Evolutionary conservation across 768 basidiomycete genomes (phyloP), one percentile per base, ranked within the genome.

Genomic region (Kwoniella pini): DNA sequence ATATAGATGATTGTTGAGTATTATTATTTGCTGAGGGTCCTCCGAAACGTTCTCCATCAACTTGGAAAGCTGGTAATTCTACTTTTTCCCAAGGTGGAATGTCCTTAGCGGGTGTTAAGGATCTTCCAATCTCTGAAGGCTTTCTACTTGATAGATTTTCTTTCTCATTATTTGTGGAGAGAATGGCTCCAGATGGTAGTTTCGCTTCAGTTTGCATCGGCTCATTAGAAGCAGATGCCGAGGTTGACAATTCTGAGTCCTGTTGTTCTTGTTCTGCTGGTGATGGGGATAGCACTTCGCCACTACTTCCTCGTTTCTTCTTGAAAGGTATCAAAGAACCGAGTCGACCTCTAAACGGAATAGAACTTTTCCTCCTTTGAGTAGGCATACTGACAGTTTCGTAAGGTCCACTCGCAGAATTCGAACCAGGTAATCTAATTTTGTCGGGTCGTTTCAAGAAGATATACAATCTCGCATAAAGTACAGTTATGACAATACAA

Each of bases 391-490:
- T 55, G 49, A 59, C 60, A 7, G 52, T 49, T 22, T 60, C 57
- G 49, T 64, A 60, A 9, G 21, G 26, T 12, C 28, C 46, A n/a
- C 52, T 60, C 15, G 39, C 19, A 21, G 57, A 59, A 21, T 59
- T 65, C 1, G 77, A 72, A 39, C 68, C 67, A 4, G 64, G 64
- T 24, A 72, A 62, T 19, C 75, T 65, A 51, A 80, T 77, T 54
- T 71, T 72, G 64, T 80, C 79, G 0, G 79, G 79, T 38, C 79
- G 71, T n/a, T 76, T 72, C 7, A 80, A 72, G 58, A 80, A 80
- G 57, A 80, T 71, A 62, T 75, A 80, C 1, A 80, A 65, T 38
- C 69, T 57, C 36, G 69, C 65, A 64, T 80, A 80, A 12, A 78
- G 56, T 53, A 76, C 57, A 22, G 67, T 65, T 59, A 80, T 74